Evolutionary conservation across 805 yeast genomes (phyloP), one percentile per base, ranked within the genome.

Genomic region (Zygosaccharomyces bisporus): DNA sequence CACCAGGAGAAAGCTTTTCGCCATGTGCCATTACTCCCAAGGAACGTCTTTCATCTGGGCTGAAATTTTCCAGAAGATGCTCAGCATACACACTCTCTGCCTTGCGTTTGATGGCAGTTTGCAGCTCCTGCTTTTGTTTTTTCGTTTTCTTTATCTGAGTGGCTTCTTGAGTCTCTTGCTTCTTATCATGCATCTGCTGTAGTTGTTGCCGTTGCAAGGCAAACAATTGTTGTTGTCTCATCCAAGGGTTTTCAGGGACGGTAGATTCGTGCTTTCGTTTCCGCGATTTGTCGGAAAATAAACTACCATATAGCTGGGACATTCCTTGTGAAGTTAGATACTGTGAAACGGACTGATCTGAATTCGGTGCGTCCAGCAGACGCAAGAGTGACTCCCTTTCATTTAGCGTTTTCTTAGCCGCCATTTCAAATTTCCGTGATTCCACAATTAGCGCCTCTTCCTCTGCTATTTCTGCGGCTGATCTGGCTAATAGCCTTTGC

Each of bases 391-490:
- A 81, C 2, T 87, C 82, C 52, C 99, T 75, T 62, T 93, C 99
- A 38, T 74, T 69, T 42, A 89, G 73, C 73, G 91, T 85, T 63
- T 86, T 85, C 69, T 88, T 90, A 0, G 97, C 95, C 2, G 95
- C 86, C 45, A 88, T 77, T 60, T 93, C 98, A 50, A 93, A 86
- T 52, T 91, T 81, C 39, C 95, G 77, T 2, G 97, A 95, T 61
- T 93, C 99, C 23, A 91, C 81, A 8, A 93, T 86, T 39, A 93
- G 71, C 0, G 95, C 88, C 63, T 93, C 98, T 61, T 93, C 99
- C 68, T 93, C 99, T 0, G 98, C 98, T 35, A 93, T 86, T 61
- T 93, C 99, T 0, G 97, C 95, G 1, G 99, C 97, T 2, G 91
- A 80, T 53, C 99, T 72, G 29, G 80, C 80, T 34, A 91, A 71